Evolutionary conservation across 176 grass and related monocot genomes (phyloP).

Genomic region (Phyllostachys edulis): DNA sequence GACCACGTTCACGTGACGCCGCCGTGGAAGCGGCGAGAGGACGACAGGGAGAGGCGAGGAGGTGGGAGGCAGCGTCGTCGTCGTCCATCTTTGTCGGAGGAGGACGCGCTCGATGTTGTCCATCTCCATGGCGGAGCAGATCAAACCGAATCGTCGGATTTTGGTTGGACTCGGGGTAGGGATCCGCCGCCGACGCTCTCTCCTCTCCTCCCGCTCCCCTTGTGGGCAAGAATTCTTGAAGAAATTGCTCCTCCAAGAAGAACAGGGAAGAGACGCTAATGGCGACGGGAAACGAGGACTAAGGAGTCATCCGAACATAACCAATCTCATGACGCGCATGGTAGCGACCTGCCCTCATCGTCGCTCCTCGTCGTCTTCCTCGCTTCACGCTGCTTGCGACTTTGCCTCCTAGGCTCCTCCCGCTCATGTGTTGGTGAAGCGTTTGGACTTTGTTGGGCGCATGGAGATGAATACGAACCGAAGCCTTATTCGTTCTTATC

Average conservation of each 20-base stretch:
- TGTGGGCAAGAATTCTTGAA: background rate
- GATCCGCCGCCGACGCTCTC: background rate
- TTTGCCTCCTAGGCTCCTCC: too few species aligned
- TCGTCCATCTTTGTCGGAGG: conserved; percentile 60
- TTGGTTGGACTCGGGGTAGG: background rate
- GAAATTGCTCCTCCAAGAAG: background rate
- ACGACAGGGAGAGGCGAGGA: conserved; percentile 42
- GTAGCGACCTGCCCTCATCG: too few species aligned
- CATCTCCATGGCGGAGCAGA: conserved; percentile 53
- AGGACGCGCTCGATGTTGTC: conserved; percentile 75
- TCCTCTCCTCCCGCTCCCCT: background rate
- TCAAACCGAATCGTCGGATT: conserved; percentile 8
- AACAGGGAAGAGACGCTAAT: background rate
- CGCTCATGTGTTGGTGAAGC: too few species aligned
- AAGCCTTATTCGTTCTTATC: too few species aligned
- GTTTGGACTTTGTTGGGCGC: too few species aligned
- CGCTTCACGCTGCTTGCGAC: too few species aligned
- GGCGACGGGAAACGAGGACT: background rate
- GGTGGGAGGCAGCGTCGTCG: conserved; percentile 44
- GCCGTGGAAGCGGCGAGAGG: conserved; percentile 26
- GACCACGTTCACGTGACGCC: conserved; percentile 11
- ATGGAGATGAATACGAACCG: too few species aligned
- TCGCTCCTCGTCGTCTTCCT: too few species aligned
- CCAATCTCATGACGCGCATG: too few species aligned
- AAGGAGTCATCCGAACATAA: too few species aligned